These are phyloP conservation scores for Dactylellina haptotyla DNA, from an alignment of 2,329 filamentous ascomycete genomes.

Conservation along the genomic window DNA sequence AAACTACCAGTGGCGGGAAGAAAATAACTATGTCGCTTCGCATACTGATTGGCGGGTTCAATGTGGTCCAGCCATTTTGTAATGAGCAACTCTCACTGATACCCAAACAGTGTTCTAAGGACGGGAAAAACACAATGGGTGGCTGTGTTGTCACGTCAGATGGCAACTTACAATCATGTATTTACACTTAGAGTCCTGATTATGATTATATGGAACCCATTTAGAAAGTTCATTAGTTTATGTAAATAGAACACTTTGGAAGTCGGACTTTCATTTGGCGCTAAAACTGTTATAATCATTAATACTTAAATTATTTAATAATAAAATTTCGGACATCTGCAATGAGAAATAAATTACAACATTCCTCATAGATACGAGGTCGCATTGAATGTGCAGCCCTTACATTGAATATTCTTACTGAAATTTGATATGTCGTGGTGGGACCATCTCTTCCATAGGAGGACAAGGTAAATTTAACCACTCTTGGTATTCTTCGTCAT, in stretches of 20 bases:
- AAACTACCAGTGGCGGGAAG: conserved; percentile 1
- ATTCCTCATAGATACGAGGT: background rate
- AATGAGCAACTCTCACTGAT: background rate
- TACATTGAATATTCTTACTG: background rate
- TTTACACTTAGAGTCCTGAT: conserved; percentile 3
- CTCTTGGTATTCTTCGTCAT: background rate
- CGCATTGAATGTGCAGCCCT: background rate
- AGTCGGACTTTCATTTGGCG: background rate
- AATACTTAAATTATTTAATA: background rate
- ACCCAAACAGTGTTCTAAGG: background rate
- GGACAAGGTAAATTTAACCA: background rate
- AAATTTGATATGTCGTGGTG: background rate
- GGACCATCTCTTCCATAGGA: background rate
- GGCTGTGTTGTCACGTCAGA: conserved; percentile 1
- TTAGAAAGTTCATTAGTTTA: background rate
- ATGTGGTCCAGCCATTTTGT: background rate
- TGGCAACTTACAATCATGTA: conserved; percentile 1
- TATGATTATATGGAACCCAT: background rate
- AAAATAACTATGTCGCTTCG: background rate
- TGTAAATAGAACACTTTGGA: background rate
- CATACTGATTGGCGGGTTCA: conserved; percentile 7
- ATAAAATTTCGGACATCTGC: background rate
- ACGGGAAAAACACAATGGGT: background rate
- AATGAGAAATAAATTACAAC: background rate
- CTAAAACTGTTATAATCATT: background rate